A percentile compares a stretch with the other conserved stretches of the same genome.
Conservation (phyloP, 2,329 filamentous ascomycete genomes). For the Calonectria naviculata region DNA sequence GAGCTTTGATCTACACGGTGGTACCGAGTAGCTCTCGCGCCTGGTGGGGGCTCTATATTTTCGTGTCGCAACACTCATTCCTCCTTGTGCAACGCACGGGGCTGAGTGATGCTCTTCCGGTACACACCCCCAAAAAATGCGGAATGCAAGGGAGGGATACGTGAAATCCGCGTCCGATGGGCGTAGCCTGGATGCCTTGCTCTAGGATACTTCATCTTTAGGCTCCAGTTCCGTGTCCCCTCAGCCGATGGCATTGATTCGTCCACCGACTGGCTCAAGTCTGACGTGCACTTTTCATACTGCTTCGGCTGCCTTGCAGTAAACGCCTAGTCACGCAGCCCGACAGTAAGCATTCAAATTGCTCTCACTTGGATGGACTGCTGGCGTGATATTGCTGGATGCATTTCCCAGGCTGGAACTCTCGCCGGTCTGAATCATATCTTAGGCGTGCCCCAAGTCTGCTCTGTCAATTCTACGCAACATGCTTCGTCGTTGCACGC, state of each 20-base stretch:
- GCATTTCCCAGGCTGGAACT: conserved; percentile 3
- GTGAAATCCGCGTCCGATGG: conserved; percentile 13
- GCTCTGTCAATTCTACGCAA: not conserved
- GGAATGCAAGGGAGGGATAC: conserved; percentile 18
- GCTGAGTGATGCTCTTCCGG: not conserved
- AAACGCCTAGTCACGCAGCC: not conserved
- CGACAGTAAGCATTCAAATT: not conserved
- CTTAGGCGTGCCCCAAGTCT: not conserved
- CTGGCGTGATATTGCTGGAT: not conserved
- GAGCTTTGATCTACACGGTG: conserved; percentile 3
- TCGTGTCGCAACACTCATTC: conserved; percentile 17
- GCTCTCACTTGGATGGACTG: not conserved
- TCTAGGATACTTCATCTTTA: conserved; percentile 8
- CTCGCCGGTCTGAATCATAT: not conserved
- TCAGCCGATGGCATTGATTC: conserved; percentile 19
- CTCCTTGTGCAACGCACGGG: conserved; percentile 4
- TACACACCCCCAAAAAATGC: not conserved
- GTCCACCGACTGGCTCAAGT: not conserved
- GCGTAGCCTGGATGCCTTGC: conserved; percentile 32
- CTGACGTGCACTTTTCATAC: conserved; percentile 11
- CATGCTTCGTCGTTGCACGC: not conserved
- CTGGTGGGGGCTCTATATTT: conserved; percentile 20
- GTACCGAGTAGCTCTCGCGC: conserved; percentile 7
- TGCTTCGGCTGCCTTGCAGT: conserved; percentile 4
- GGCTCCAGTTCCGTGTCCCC: conserved; percentile 10